Conservation (phyloP, 352 stramenopile species). For the Pythium vanterpoolii region DNA sequence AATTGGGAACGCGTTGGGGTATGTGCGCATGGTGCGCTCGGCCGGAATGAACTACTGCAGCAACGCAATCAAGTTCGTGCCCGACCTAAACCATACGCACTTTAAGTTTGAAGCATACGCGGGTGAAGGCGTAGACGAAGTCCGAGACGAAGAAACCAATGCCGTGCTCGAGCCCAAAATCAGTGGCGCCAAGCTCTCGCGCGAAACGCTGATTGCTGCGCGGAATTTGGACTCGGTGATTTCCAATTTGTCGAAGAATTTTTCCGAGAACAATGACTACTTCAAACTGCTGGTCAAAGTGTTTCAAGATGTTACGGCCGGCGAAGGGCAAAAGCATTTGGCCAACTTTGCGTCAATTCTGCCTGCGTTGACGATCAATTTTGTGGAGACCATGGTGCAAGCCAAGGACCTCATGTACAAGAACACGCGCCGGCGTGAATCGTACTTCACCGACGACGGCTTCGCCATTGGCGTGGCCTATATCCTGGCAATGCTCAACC, state of each 20-base stretch:
- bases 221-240: constrained; percentile 88
- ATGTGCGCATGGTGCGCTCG: constrained; percentile 92
- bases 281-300: constrained; percentile 89
- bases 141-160: constrained; percentile 59
- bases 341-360: constrained; percentile 92
- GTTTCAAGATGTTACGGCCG: constrained; percentile 87
- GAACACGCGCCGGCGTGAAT: constrained; percentile 90
- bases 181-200: constrained; percentile 60
- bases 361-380: constrained; percentile 87
- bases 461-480: constrained; percentile 95
- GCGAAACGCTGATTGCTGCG: constrained; percentile 78
- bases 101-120: constrained; percentile 80
- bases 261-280: constrained; percentile 92
- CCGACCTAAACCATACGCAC: constrained; percentile 85
- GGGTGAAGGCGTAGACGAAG: constrained; percentile 50
- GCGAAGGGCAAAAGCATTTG: constrained; percentile 87
- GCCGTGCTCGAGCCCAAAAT: constrained; percentile 43
- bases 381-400: constrained; percentile 86
- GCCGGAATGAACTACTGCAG: constrained; percentile 92
- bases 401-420: constrained; percentile 96
- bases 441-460: constrained; percentile 95
- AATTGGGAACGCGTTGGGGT: constrained; percentile 92
- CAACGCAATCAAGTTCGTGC: constrained; percentile 92
- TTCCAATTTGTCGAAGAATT: constrained; percentile 85
- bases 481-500: constrained; percentile 89